These are phyloP conservation scores for Breynia disticha DNA, from an alignment of 441 rosid species.

Conservation along the genomic window DNA sequence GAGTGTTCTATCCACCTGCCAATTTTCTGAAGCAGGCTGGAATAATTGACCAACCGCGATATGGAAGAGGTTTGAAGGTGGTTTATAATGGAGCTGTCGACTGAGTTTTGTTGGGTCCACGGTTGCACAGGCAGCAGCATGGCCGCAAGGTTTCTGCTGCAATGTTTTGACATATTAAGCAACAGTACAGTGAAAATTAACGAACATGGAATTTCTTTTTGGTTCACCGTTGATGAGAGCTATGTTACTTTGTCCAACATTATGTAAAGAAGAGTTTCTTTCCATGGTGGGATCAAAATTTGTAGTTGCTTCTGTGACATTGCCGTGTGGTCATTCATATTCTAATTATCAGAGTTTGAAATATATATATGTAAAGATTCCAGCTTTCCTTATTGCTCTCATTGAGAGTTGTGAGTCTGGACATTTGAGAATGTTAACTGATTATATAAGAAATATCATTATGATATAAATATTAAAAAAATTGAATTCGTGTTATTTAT, in stretches of 20 bases:
- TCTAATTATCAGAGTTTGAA: neutral
- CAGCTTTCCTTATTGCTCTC: no score
- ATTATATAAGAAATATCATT: no score
- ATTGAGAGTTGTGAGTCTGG: no score
- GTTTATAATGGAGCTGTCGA: no score
- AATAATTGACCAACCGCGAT: neutral
- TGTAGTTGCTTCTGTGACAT: conserved; percentile 21
- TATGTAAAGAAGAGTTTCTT: no score
- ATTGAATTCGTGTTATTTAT: no score
- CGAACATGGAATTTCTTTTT: no score
- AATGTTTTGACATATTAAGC: neutral
- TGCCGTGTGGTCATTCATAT: conserved; percentile 38
- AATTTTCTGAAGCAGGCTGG: conserved; percentile 1
- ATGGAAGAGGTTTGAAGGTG: neutral
- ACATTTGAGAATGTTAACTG: no score
- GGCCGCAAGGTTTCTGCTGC: conserved; percentile 19
- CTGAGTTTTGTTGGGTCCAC: conserved; percentile 1
- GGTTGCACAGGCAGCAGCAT: conserved; percentile 9
- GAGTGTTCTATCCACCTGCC: conserved; percentile 1
- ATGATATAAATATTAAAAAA: no score
- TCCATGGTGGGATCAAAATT: neutral
- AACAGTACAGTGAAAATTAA: no score
- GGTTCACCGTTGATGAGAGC: no score
- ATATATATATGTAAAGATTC: conserved; percentile 22
- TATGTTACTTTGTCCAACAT: no score